Base-by-base conservation (phyloP, 345 rosid genomes). In the Eutrema japonicum region DNA sequence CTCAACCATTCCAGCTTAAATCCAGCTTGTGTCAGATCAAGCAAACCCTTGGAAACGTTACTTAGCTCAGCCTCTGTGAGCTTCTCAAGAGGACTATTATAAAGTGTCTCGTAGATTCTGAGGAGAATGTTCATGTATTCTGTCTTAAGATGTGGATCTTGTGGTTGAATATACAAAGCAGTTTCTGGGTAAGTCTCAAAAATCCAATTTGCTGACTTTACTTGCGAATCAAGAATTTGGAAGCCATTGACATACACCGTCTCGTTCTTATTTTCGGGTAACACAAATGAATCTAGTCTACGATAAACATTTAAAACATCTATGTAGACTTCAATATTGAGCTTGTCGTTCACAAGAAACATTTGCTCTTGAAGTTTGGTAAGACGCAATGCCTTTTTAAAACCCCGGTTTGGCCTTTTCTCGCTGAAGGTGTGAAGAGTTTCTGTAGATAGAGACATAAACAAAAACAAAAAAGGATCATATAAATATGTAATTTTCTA, bases 1-100 rank as follows among this genome's bases (percentile, higher is more conserved):
- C 35, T 45, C 37, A 63, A 63, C 67, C 67, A 63, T 41, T 45
- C 53, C 27, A 63, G 40, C 40, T 63, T 63, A 5, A 63, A 63
- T 4, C 67, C 67, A 29, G 51, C 67, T 29, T 43, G 50, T 43
- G n/a, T n/a, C 32, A 62, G 67, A 29, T 27, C 51, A 30, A n/a
- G 22, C 52, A 43, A 43, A 27, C 47, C 40, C 29, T 42, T 43
- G 52, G 35, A 45, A 62, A 42, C 13, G 5, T 62, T 62, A 6
- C 1, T 5, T 13, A 62, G 51, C 13, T 43, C 52, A 30, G 26
- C 16, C 10, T 43, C 67, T 2, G 67, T 41, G 26, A 62, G 4
- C 11, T 6, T 43, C 52, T 61, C 33, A 5, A 40, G 47, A 40
- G 47, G 30, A 22, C 47, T 59, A 16, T 59, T 18, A 38, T 59